Base-by-base conservation (phyloP, 1,139 yeast genomes). In the Candida sanyaensis region DNA sequence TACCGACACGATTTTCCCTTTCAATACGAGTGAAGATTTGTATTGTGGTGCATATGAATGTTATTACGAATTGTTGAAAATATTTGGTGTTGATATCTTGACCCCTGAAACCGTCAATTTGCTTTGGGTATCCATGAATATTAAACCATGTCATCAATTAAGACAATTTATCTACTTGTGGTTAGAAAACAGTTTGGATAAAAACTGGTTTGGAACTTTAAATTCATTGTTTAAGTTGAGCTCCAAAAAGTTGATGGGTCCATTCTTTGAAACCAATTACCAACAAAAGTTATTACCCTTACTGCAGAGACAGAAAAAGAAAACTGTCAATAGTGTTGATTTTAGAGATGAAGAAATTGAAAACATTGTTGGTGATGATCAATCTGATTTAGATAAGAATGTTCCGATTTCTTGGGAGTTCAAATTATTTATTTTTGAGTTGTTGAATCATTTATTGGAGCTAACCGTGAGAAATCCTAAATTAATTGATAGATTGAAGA, bases 341-440 rank as follows among this genome's bases (percentile, higher is more conserved):
- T 73, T 76, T 50, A 67, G 65, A 41, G 80, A 75, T 54, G 81
- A 76, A 51, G 81, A 75, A 50, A 68, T 71, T 37, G 78, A 76
- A 50, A 72, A 68, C 42, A 75, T 76, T 43, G 80, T 75, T 1
- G 69, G 64, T 3, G 69, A 61, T 8, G 66, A 52, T 45, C 73
- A 56, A 13, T 62, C 57, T 12, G 59, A 54, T 5, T 60, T 63
- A 24, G 78, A 69, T 40, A 77, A 78, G 47, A 75, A 77, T 53
- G 92, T 86, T 54, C 88, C 88, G 2, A 75, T 86, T 9, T 74
- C 79, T 40, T 87, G 92, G 92, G 82, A 80, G 50, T 86, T 90
- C 51, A 78, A 86, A 48, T 68, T 78, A 28, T 76, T 81, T 47
- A 81, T 92, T 1, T 71, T 88, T 48, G 80, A 77, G 36, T 68